Evolutionary conservation across 2,329 filamentous ascomycete species (phyloP), one percentile per base, ranked within the genome.

Genomic region (Ceratocystis variospora): DNA sequence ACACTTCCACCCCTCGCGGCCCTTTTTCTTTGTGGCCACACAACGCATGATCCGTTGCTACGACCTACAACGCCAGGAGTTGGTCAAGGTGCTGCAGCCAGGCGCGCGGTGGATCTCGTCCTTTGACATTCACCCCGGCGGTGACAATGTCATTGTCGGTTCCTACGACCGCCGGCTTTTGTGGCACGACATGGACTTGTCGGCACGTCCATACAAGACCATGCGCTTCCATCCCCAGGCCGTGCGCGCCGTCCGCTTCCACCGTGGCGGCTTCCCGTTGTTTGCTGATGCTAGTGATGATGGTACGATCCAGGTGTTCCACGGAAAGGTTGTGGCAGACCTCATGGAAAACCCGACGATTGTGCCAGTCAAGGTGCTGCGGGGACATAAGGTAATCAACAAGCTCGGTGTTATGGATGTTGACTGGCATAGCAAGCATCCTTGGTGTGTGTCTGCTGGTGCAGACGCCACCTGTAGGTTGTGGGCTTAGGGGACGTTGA

Each of bases 241-340:
- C 59, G 96, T 99, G 72, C 85, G 95, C 61, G 85, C 87, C 12
- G 94, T 96, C 66, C 87, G 85, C 71, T 99, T 89, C 77, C 95
- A 99, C 76, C 86, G 86, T 67, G 85, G 86, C 68, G 81, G 83
- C 7, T 83, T 82, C 53, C 92, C 94, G 19, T 81, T 99, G 45
- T 97, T 99, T 73, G 94, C 92, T 0, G 93, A 97, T 74, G 91
- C 90, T 22, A 94, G 89, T 74, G 95, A 99, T 74, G 94, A 99
- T 75, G 94, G 94, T 33, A 90, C 87, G 22, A 78, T 97, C 70
- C 94, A 99, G 75, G 89, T 99, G 65, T 97, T 97, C 84, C 93
- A 97, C 74, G 93, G 91, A 66, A 96, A 93, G 77, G 93, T 97
- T 33, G 91, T 95, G 37, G 90, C 87, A 68, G 94, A 99, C 74